Base-by-base conservation (phyloP, 139 green algal genomes). In the Haematococcus lacustris region DNA sequence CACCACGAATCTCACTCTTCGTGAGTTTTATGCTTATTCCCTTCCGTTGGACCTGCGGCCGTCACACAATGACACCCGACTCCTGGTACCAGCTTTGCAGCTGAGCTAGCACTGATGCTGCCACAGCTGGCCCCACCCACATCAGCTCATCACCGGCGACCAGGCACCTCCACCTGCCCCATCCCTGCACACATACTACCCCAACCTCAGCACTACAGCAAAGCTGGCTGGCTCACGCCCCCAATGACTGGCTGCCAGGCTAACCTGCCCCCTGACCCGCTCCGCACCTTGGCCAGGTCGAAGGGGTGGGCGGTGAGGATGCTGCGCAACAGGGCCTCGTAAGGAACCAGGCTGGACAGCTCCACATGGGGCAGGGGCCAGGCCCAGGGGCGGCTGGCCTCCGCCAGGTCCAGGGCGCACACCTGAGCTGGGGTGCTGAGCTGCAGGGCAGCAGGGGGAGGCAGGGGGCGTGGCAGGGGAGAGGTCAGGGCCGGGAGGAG, bases 261-360 rank as follows among this genome's bases (percentile, higher is more conserved):
- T n/a, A n/a, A n/a, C n/a, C n/a, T n/a, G n/a, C n/a, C n/a, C n/a
- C n/a, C n/a, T n/a, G n/a, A 13, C 21, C 47, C 25, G 7, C 2
- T 32, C 1, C 53, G 25, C 17, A 79, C 74, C 37, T 57, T 62
- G 35, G 71, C 66, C 30, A 81, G n/a, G 50, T 80, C 60, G 59
- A 83, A 80, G 5, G 78, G 78, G 59, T 83, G 78, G 7, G 74
- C 47, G 0, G 79, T 66, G 26, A 84, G 68, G 26, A 84, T 70
- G 30, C 40, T 62, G 1, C 79, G 71, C 39, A 84, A 68, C 67
- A 84, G 33, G 13, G 60, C 57, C 71, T 84, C 79, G 51, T 81
- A 84, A 30, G 78, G 66, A 40, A 84, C 47, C 75, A 69, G 77
- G n/a, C 38, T 26, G 37, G 41, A 59, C 59, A 74, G 60, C 13